Base-by-base conservation (phyloP, 768 basidiomycete genomes). In the Neoboletus brunneissimus region DNA sequence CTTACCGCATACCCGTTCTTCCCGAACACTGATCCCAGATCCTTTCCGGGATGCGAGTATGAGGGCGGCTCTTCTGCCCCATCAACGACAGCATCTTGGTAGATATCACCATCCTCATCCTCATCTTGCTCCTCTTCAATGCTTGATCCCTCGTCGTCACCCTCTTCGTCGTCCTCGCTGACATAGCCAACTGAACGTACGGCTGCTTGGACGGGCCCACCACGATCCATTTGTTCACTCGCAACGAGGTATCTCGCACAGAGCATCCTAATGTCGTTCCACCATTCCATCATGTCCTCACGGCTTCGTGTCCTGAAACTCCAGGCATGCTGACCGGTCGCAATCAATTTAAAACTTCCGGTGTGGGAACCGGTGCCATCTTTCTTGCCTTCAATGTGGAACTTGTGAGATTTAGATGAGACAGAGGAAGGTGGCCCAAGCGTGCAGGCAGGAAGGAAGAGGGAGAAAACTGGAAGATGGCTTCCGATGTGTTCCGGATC, bases 251-350 rank as follows among this genome's bases (percentile, higher is more conserved):
- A 98, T 59, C 93, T 74, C 22, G 94, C 93, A 65, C 94, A 95
- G 40, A 96, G 76, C 92, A 95, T 94, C 58, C 91, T 75, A 40
- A 95, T 79, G 68, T 98, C 97, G 68, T 98, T 98, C 97, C 97
- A 99, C 92, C 97, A 97, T 75, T 99, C 97, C 93, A 98, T 93
- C 93, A 98, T 94, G 63, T 98, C 96, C 60, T 98, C 96, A 61
- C 89, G 84, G 56, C 86, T 89, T 57, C 96, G 77, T 45, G 90
- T 83, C 35, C 94, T 82, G 80, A 99, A 98, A 48, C 86, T 90
- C 86, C 90, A 98, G 29, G 91, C 91, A 64, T 84, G 81, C 52
- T 83, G 76, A 23, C 78, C 69, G 25, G 62, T 68, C 32, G 56
- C 55, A 53, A 61, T 82, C 59, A 48, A 66, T 65, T 58, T 81